Evolutionary conservation across 2,329 filamentous ascomycete species (phyloP).

Genomic region (Cercospora sp.): DNA sequence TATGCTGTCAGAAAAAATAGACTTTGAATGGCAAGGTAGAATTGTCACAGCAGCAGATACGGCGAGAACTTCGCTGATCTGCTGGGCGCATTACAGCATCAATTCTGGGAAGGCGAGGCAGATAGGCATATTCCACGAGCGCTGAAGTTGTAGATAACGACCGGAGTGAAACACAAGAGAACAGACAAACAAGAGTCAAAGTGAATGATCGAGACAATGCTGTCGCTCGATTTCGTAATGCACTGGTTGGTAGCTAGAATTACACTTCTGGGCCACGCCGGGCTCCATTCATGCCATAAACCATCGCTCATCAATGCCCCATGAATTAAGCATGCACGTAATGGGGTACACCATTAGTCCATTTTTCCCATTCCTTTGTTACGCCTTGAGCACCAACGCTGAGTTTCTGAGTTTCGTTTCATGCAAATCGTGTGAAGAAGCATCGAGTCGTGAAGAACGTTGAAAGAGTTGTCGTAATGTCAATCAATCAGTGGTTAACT

Average conservation of each 20-base stretch:
- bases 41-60: too few species aligned
- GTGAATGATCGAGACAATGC: neutral
- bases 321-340: constrained; percentile 24
- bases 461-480: neutral
- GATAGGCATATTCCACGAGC: too few species aligned
- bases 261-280: constrained; percentile 16
- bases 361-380: constrained; percentile 13
- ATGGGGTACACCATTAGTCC: constrained; percentile 26
- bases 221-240: neutral
- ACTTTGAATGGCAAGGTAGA: too few species aligned
- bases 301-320: constrained; percentile 19
- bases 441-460: constrained; percentile 16
- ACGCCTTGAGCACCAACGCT: constrained; percentile 28
- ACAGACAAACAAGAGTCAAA: neutral
- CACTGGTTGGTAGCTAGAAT: neutral
- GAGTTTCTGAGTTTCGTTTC: neutral
- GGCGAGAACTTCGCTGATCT: too few species aligned
- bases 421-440: constrained; percentile 17
- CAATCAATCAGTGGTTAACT: neutral
- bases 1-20: too few species aligned
- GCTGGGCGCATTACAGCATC: too few species aligned
- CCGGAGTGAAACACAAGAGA: neutral
- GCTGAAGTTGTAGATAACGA: too few species aligned
- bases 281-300: constrained; percentile 9
- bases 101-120: too few species aligned